These are phyloP conservation scores for Allium cepa DNA, from an alignment of 106 monocot genomes.

Conservation along the genomic window DNA sequence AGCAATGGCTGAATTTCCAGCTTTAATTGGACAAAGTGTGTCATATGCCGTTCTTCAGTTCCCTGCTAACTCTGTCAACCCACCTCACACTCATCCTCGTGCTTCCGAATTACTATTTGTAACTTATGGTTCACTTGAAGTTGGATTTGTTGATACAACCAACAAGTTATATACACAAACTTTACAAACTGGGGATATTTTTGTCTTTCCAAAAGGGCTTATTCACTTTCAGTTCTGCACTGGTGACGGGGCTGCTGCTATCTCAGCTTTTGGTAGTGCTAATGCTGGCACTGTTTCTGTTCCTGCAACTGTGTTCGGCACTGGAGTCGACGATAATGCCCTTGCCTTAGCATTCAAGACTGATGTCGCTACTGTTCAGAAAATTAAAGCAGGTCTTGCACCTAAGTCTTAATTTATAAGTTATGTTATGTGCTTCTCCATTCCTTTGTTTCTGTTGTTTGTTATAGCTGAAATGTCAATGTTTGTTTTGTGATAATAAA, in stretches of 20 bases:
- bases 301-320: conserved; percentile 11
- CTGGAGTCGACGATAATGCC: conserved; percentile 3
- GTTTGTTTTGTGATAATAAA: no score
- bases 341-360: conserved; percentile 17
- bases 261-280: conserved; percentile 19
- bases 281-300: conserved; percentile 12
- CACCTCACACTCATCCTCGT: conserved; percentile 20
- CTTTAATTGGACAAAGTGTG: conserved; percentile 16
- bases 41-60: conserved; percentile 8
- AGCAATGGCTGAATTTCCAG: conserved; percentile 9
- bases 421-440: no score
- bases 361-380: conserved; percentile 12
- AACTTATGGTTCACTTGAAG: conserved; percentile 3
- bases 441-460: no score
- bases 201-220: conserved; percentile 17
- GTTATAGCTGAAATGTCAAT: no score
- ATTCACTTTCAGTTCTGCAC: conserved; percentile 10
- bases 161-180: conserved; percentile 11
- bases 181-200: conserved; percentile 10
- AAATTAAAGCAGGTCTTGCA: conserved; percentile 1
- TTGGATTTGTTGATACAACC: conserved; percentile 13
- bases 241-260: conserved; percentile 4
- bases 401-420: not conserved
- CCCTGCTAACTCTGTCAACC: not conserved
- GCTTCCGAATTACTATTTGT: conserved; percentile 9